These are phyloP conservation scores for Fremontodendron californicum DNA, from an alignment of 345 rosid genomes.

Conservation along the genomic window DNA sequence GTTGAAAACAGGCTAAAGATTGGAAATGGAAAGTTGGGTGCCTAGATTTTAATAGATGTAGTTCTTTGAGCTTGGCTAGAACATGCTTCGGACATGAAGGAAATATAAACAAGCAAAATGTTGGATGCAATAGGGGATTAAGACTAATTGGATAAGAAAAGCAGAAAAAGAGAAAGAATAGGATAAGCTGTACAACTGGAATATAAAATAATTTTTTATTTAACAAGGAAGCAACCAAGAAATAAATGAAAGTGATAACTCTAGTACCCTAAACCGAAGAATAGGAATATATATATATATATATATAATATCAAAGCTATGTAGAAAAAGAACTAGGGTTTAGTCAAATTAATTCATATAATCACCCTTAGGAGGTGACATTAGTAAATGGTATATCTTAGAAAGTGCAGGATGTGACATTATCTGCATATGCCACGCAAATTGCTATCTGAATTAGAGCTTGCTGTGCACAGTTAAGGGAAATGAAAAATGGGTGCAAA, in stretches of 20 bases:
- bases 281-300: background rate
- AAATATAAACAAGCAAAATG: background rate
- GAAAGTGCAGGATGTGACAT: background rate
- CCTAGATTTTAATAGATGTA: background rate
- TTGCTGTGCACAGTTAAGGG: background rate
- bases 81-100: background rate
- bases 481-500: background rate
- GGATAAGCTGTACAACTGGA: background rate
- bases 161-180: background rate
- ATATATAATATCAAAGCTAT: background rate
- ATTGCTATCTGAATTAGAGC: background rate
- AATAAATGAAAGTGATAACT: background rate
- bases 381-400: too few relatives aligned
- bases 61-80: background rate
- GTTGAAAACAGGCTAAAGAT: background rate
- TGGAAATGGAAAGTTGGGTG: background rate
- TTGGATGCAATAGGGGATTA: background rate
- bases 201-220: too few relatives aligned
- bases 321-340: background rate
- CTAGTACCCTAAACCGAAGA: background rate
- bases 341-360: too few relatives aligned
- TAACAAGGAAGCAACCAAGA: background rate
- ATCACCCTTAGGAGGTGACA: too few relatives aligned
- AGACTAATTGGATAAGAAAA: background rate
- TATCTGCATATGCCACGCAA: background rate